A percentile compares a stretch with the other conserved stretches of the same genome.
phyloP scores from a whole-genome alignment of 495 filamentous ascomycete genomes.

The Aspergillus sparsus region DNA sequence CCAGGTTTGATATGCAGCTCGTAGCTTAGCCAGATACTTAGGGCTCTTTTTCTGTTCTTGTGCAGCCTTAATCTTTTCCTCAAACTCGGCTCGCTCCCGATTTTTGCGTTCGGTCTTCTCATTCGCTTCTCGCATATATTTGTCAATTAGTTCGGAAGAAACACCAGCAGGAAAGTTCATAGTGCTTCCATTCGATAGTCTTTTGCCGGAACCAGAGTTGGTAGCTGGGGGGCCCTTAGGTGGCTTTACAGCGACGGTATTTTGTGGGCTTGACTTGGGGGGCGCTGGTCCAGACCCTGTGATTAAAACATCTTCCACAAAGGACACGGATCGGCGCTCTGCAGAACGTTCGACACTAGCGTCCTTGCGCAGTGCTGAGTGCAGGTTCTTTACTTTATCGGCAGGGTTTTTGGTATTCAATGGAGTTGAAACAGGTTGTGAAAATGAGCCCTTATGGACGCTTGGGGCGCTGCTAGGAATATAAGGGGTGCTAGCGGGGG shows the following conservation, averaged over 20 bases:
- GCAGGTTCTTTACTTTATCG: constrained; percentile 21
- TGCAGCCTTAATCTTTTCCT: constrained; percentile 19
- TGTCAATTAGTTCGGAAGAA: neutral
- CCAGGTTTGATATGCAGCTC: constrained; percentile 7
- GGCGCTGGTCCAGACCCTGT: constrained; percentile 6
- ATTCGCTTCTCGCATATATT: constrained; percentile 11
- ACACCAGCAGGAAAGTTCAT: constrained; percentile 15
- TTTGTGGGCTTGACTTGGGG: constrained; percentile 13
- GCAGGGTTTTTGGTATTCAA: constrained; percentile 13
- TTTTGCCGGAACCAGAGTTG: constrained; percentile 2
- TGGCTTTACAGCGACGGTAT: neutral
- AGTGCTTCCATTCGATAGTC: constrained; percentile 3
- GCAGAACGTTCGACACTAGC: constrained; percentile 16
- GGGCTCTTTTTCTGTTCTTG: constrained; percentile 8
- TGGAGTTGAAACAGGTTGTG: constrained; percentile 18
- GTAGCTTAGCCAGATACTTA: constrained; percentile 12
- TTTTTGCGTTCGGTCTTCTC: constrained; percentile 16
- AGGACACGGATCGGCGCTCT: constrained; percentile 34
- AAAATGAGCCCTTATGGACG: constrained; percentile 7
- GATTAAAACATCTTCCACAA: constrained; percentile 23
- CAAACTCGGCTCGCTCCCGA: constrained; percentile 1
- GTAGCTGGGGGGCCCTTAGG: constrained; percentile 2
- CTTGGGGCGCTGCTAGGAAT: constrained; percentile 14
- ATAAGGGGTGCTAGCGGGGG: constrained; percentile 13
- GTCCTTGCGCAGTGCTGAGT: constrained; percentile 32